These are phyloP conservation scores for Fusarium multiceps DNA, from an alignment of 2,329 filamentous ascomycete species.

Conservation along the genomic window DNA sequence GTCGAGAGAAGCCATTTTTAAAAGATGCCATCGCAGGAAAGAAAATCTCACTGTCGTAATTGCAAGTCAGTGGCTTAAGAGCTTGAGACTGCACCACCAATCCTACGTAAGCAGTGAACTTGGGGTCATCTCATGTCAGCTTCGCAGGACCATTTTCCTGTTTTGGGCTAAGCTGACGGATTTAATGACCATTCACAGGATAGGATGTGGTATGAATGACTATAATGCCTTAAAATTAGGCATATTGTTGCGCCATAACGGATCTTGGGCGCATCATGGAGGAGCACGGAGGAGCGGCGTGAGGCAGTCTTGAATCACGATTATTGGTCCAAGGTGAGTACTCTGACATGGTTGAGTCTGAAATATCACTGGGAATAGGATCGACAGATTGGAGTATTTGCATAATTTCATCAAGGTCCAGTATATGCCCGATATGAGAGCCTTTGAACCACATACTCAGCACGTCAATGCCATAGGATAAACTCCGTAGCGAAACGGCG, in stretches of 20 bases:
- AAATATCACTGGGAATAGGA: background rate
- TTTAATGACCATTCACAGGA: background rate
- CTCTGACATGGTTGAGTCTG: background rate
- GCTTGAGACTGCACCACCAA: no score
- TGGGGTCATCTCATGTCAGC: background rate
- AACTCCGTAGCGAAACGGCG: background rate
- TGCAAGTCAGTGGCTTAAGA: background rate
- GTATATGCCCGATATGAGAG: background rate
- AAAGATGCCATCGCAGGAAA: background rate
- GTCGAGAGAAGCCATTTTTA: background rate
- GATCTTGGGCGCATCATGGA: background rate
- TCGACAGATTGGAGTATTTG: background rate
- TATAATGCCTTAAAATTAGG: background rate
- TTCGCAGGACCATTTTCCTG: no score
- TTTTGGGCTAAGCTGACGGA: background rate
- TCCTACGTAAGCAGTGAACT: background rate
- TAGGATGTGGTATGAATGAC: background rate
- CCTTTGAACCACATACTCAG: background rate
- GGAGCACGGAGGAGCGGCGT: background rate
- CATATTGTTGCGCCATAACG: background rate
- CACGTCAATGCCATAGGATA: background rate
- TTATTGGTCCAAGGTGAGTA: background rate
- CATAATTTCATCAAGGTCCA: background rate
- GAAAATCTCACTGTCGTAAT: rapidly evolving
- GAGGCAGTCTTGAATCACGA: background rate